Evolutionary conservation across 2,329 filamentous ascomycete species (phyloP).

Genomic region (Dactylellina leptospora): DNA sequence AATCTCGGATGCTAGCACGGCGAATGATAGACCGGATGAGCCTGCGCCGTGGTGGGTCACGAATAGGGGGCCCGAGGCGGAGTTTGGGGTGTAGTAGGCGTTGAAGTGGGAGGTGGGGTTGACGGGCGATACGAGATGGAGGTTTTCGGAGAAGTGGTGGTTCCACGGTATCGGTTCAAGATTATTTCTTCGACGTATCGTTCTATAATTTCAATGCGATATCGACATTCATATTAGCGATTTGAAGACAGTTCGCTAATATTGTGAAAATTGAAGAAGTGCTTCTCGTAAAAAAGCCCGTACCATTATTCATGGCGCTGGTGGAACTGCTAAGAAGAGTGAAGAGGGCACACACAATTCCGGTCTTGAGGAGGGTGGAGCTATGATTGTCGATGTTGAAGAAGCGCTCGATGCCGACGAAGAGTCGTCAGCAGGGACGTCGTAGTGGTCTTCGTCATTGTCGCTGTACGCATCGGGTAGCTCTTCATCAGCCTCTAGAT

Average conservation of each 20-base stretch:
- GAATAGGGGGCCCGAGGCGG: conserved; percentile 79
- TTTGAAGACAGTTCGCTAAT: too few relatives aligned
- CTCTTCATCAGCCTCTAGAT: conserved; percentile 65
- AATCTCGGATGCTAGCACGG: conserved; percentile 79
- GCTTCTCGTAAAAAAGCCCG: conserved; percentile 57
- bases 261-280: conserved; percentile 11
- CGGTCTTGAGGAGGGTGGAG: conserved; percentile 77
- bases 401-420: conserved; percentile 86
- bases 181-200: conserved; percentile 63
- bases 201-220: conserved; percentile 26
- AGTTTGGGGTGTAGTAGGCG: conserved; percentile 85
- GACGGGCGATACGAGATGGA: conserved; percentile 71
- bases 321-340: conserved; percentile 28
- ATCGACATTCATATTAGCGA: conserved; percentile 58
- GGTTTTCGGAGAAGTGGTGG: conserved; percentile 86
- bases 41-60: conserved; percentile 95
- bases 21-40: conserved; percentile 91
- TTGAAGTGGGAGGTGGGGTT: conserved; percentile 69
- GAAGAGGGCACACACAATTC: conserved; percentile 67
- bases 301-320: conserved; percentile 40
- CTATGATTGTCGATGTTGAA: conserved; percentile 89
- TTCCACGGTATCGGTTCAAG: conserved; percentile 81
- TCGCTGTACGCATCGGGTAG: conserved; percentile 61
- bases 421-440: conserved; percentile 65
- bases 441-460: conserved; percentile 58